phyloP scores from a whole-genome alignment of 2,329 filamentous ascomycete species.

The Epichloe festucae region DNA sequence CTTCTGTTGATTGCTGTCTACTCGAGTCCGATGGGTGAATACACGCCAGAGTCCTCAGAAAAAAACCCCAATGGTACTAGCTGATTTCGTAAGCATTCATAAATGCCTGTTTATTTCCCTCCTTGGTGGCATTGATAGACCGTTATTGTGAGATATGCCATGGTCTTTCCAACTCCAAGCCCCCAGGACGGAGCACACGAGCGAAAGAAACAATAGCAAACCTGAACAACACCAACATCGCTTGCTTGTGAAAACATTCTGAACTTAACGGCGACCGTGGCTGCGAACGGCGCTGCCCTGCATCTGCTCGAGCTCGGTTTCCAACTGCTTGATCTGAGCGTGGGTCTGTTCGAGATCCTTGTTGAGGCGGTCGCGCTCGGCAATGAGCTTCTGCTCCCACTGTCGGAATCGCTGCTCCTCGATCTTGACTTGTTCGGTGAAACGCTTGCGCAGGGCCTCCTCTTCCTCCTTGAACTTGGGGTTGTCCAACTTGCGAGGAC shows the following conservation, averaged over 20 bases:
- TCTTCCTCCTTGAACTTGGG: conserved; percentile 99
- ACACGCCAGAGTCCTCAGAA: background rate
- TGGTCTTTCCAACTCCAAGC: conserved; percentile 20
- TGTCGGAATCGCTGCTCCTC: conserved; percentile 98
- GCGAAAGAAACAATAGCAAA: conserved; percentile 14
- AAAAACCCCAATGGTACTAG: conserved; percentile 4
- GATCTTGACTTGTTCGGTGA: conserved; percentile 99
- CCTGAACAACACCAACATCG: conserved; percentile 17
- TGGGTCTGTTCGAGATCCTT: conserved; percentile 98
- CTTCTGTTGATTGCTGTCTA: background rate
- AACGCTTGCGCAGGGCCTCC: conserved; percentile 93
- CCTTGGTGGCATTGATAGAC: conserved; percentile 18
- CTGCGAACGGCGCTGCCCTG: conserved; percentile 83
- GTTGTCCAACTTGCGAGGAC: conserved; percentile 96
- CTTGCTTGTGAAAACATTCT: conserved; percentile 7
- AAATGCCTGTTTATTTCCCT: conserved; percentile 11
- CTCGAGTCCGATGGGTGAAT: background rate
- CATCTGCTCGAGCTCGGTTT: conserved; percentile 85
- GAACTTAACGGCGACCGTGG: conserved; percentile 74
- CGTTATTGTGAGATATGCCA: background rate
- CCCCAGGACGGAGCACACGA: conserved; percentile 17
- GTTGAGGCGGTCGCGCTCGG: conserved; percentile 96
- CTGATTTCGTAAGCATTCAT: conserved; percentile 18
- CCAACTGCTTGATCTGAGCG: conserved; percentile 82
- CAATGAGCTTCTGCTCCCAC: conserved; percentile 99